Evolutionary conservation across 768 basidiomycete genomes (phyloP).

Genomic region (Mycena alexandri): DNA sequence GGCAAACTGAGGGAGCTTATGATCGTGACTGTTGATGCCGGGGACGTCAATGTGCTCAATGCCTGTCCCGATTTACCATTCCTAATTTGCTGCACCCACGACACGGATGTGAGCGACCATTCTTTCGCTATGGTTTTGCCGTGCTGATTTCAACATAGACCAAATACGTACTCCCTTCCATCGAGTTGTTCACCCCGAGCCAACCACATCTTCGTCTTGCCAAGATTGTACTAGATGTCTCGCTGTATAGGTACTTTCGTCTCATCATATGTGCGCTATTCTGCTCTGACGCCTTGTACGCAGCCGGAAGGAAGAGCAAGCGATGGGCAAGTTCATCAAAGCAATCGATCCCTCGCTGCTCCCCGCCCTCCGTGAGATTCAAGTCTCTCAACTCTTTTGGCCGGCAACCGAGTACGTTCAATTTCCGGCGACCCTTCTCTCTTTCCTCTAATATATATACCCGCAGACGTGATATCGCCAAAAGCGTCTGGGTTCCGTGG

Average conservation of each 20-base stretch:
- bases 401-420: slow-evolving; percentile 20
- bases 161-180: not conserved
- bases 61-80: slow-evolving; percentile 12
- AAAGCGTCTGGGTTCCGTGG: not conserved
- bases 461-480: slow-evolving; percentile 8
- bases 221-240: slow-evolving; percentile 2
- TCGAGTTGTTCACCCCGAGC: slow-evolving; percentile 2
- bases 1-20: slow-evolving; percentile 16
- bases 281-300: not conserved
- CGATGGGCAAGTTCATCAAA: not conserved
- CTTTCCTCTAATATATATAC: not conserved
- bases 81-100: slow-evolving; percentile 1
- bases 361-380: slow-evolving; percentile 19
- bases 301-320: slow-evolving; percentile 5
- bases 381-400: slow-evolving; percentile 1
- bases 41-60: slow-evolving; percentile 16
- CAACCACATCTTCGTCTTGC: slow-evolving; percentile 16
- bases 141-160: not conserved
- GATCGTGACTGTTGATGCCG: not conserved
- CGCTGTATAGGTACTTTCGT: not conserved
- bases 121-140: not conserved
- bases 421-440: not conserved
- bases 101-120: not conserved
- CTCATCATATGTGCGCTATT: not conserved
- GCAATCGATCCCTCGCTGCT: slow-evolving; percentile 3